Percentiles rank a stretch among this genome's conserved stretches.
These are phyloP conservation scores for Eutrema yunnanense DNA, from an alignment of 345 rosid genomes.

Conservation along the genomic window DNA sequence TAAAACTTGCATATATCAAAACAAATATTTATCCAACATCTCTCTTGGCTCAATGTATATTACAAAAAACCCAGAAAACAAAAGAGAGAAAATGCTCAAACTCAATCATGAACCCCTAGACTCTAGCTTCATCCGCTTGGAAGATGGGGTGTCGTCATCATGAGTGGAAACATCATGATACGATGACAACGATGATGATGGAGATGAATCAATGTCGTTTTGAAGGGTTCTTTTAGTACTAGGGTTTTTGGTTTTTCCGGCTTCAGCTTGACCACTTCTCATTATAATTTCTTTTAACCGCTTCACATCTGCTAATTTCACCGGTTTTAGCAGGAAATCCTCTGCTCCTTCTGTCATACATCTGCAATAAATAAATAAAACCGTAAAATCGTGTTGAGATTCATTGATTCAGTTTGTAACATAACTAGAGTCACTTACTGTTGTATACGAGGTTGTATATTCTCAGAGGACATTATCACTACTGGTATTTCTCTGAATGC, in stretches of 20 bases:
- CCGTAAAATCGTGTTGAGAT: neutral
- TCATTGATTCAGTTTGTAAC: neutral
- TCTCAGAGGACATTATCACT: conserved; percentile 80
- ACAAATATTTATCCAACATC: neutral
- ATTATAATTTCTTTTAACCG: conserved; percentile 45
- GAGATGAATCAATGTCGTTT: conserved; percentile 8
- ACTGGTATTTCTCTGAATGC: conserved; percentile 61
- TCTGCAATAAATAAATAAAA: conserved; percentile 10
- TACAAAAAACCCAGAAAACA: neutral
- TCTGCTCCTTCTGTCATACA: conserved; percentile 90
- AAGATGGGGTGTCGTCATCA: conserved; percentile 3
- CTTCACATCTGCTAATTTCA: conserved; percentile 59
- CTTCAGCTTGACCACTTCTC: conserved; percentile 29
- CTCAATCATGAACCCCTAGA: neutral
- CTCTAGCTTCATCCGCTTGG: conserved; percentile 11
- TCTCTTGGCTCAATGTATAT: neutral
- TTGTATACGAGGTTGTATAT: conserved; percentile 57
- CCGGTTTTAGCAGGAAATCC: conserved; percentile 81
- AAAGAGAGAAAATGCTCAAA: neutral
- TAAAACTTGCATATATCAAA: neutral
- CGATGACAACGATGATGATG: neutral
- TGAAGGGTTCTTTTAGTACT: conserved; percentile 30
- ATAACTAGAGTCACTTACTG: conserved; percentile 31
- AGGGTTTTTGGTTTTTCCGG: neutral
- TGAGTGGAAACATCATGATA: conserved; percentile 6